Evolutionary conservation across 2,329 filamentous ascomycete species (phyloP), one percentile per base, ranked within the genome.

Genomic region (Claviceps maximensis): DNA sequence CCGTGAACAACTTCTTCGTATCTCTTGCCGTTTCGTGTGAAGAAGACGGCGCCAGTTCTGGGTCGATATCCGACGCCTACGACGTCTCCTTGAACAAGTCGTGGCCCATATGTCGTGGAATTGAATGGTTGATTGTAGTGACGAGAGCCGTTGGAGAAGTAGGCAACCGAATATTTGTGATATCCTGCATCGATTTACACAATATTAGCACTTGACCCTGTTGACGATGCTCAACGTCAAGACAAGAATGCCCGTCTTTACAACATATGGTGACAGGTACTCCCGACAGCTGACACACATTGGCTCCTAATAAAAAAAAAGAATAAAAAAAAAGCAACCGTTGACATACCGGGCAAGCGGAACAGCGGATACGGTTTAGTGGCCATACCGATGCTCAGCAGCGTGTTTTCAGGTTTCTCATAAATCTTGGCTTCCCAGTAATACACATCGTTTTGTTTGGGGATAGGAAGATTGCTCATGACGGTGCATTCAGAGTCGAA

Each of bases 371-470:
- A 98, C 8, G 93, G 93, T 66, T 98, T 98, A 21, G 93, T 98
- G 47, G 87, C 87, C 76, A 98, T 87, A 59, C 93, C 93, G 61
- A 98, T 89, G 65, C 87, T 90, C 57, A 98, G 78, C 59, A 89
- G 73, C 0, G 89, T 95, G 55, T 74, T 82, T 58, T 97, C 93
- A 4, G 93, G 89, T 71, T 97, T 97, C 57, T 98, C 93, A 71
- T 94, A 98, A 51, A 98, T 86, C 74, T 98, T 98, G 53, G 90
- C 87, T 69, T 98, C 93, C 93, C 93, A 98, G 70, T 98, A 98
- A 69, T 98, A 98, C 12, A 97, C 91, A 64, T 98, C 93, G 65
- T 98, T 98, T 66, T 98, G 93, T 65, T 98, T 98, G 15, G 93
- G 93, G 8, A 98, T 89, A 0, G 93, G 93, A 42, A 98, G 71